Percentiles rank a stretch among this genome's conserved stretches.
Evolutionary conservation across 1,139 yeast genomes (phyloP).

Genomic region (Kodamaea sp.): DNA sequence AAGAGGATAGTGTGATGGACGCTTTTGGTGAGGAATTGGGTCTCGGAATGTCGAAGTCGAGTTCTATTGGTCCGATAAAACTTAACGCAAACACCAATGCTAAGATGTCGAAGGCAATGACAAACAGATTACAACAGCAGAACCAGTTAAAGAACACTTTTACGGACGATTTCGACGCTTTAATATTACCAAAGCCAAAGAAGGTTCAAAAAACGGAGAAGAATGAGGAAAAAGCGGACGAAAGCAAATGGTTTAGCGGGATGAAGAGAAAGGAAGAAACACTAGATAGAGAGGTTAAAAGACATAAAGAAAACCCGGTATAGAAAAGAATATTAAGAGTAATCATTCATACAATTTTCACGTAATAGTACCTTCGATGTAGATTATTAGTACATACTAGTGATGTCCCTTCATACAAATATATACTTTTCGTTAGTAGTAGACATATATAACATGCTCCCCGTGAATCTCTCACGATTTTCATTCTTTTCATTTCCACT

Average conservation of each 20-base stretch:
- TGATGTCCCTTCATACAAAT: too few species aligned
- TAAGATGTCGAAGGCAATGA: slow-evolving; percentile 53
- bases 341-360: too few species aligned
- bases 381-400: too few species aligned
- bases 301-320: slow-evolving; percentile 3
- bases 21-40: slow-evolving; percentile 80
- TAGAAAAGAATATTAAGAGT: slow-evolving; percentile 9
- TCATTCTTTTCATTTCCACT: too few species aligned
- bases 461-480: too few species aligned
- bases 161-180: slow-evolving; percentile 8
- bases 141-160: slow-evolving; percentile 5
- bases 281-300: background rate
- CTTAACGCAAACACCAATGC: slow-evolving; percentile 44
- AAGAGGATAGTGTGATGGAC: slow-evolving; percentile 60
- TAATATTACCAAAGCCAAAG: slow-evolving; percentile 3
- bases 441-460: too few species aligned
- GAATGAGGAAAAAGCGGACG: background rate
- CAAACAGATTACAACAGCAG: slow-evolving; percentile 33
- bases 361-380: too few species aligned
- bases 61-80: slow-evolving; percentile 34
- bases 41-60: slow-evolving; percentile 62
- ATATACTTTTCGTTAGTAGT: too few species aligned
- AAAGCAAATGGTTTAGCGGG: slow-evolving; percentile 23
- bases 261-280: slow-evolving; percentile 15
- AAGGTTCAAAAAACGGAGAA: slow-evolving; percentile 1